Base-by-base conservation (phyloP, 108 stramenopile genomes). In the Discostella pseudostelligera region DNA sequence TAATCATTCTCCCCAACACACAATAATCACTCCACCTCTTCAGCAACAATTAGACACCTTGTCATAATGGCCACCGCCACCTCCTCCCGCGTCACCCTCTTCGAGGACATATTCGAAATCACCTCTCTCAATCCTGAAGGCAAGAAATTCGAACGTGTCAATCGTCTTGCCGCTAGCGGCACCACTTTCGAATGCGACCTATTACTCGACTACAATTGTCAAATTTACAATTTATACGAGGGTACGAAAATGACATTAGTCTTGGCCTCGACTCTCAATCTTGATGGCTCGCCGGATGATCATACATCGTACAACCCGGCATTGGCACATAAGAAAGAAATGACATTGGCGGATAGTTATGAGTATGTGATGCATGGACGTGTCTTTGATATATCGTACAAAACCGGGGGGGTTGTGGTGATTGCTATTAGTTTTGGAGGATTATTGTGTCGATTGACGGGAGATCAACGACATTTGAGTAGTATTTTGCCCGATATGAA, bases 311-410 rank as follows among this genome's bases (percentile, higher is more conserved):
- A 95, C 73, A 65, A 72, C 6, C 82, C 86, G 4, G 55, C 80
- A 13, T 53, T 51, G 20, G 40, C 56, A 44, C 53, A 54, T 4
- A 25, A 61, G 56, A 72, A 73, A 24, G 92, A 94, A 62, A 81
- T 87, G 17, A 85, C 93, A 0, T 74, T 97, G 53, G 94, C 94
- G 25, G 96, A 96, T 74, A 91, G 92, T 69, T 98, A 96, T 72
- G 97, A 98, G 64, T 98, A 98, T 70, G 97, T 96, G 21, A 98
- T 97, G 96, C 95, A 96, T 74, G 97, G 97, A 14, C 78, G 92
- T 14, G 93, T 98, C 11, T 98, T 95, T 83, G 87, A 92, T 57
- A 88, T 94, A 54, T 75, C 84, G 39, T 91, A 96, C 62, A 68
- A 81, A 51, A 92, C 88, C 78, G 92, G 87, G 66, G 84, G 80